Base-by-base conservation (phyloP, 345 rosid genomes). In the Raphanus sativus region DNA sequence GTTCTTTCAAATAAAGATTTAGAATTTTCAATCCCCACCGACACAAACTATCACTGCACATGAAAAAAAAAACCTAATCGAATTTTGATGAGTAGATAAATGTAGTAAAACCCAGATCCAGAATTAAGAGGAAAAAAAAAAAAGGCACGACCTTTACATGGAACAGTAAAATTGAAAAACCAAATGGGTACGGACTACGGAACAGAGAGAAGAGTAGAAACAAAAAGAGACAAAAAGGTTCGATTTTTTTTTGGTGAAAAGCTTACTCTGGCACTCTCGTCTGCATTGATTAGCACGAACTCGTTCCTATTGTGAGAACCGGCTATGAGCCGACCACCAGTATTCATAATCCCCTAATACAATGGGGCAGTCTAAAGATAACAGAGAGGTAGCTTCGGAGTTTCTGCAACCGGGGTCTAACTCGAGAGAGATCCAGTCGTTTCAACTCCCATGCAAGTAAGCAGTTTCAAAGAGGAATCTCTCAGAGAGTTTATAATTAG, bases 271-370 rank as follows among this genome's bases (percentile, higher is more conserved):
- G 86, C 87, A 75, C 78, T 79, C 48, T 89, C 97, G 69, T 92
- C 97, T 25, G 91, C 93, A 82, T 89, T 89, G 78, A 92, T 92
- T 64, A 92, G 86, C 60, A 92, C 79, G 75, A 92, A 88, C 96
- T 92, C 97, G 54, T 92, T 92, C 78, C 97, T 83, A 29, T 89
- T 90, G 77, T 92, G 97, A 77, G 97, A 92, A 81, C 97, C 97
- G n/a, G 97, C 96, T 62, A 92, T 75, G 11, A 92, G 94, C 48
- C 97, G 82, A 36, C 92, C 97, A 70, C 86, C 85, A 50, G 97
- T 81, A 61, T 85, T 86, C 97, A 90, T 92, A 8, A 8, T 24
- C 26, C 25, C 68, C 79, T 54, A 62, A 55, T 1, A 52, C 2
- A 69, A 71, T 42, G 13, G 6, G 6, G 42, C 40, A 52, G 54